These are phyloP conservation scores for Albizia julibrissin DNA, from an alignment of 306 rosid genomes.

Conservation along the genomic window DNA sequence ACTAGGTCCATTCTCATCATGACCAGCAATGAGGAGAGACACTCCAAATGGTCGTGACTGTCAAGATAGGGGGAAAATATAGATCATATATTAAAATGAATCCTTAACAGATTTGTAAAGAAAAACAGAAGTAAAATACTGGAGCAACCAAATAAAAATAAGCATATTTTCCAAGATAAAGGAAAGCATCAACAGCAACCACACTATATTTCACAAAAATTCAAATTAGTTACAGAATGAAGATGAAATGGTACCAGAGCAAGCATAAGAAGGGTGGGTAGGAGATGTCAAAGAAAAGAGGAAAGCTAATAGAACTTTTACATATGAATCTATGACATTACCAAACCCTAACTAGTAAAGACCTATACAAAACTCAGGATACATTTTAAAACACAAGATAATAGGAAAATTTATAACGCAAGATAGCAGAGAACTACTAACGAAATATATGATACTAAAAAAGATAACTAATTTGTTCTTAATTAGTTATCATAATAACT, in stretches of 20 bases:
- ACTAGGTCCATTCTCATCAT: conserved; percentile 78
- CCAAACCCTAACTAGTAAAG: not conserved
- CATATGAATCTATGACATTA: not conserved
- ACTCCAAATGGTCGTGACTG: conserved; percentile 89
- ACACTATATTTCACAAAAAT: not conserved
- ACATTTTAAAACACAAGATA: not conserved
- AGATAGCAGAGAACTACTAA: not conserved
- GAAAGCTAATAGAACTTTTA: not conserved
- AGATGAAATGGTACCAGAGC: not conserved
- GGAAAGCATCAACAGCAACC: not conserved
- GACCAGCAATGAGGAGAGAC: conserved; percentile 80
- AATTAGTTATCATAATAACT: too few species aligned
- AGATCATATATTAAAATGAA: not conserved
- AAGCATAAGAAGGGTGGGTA: not conserved
- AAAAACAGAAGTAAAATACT: not conserved
- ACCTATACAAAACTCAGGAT: not conserved
- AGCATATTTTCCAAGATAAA: not conserved
- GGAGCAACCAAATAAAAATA: not conserved
- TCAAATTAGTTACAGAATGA: not conserved
- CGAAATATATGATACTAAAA: too few species aligned
- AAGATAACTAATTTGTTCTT: too few species aligned
- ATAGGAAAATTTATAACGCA: not conserved
- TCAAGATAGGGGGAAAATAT: not conserved
- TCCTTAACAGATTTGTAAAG: not conserved
- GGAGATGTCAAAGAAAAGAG: not conserved